Base-by-base conservation (phyloP, 2,329 filamentous ascomycete species). In the Knufia petricola region DNA sequence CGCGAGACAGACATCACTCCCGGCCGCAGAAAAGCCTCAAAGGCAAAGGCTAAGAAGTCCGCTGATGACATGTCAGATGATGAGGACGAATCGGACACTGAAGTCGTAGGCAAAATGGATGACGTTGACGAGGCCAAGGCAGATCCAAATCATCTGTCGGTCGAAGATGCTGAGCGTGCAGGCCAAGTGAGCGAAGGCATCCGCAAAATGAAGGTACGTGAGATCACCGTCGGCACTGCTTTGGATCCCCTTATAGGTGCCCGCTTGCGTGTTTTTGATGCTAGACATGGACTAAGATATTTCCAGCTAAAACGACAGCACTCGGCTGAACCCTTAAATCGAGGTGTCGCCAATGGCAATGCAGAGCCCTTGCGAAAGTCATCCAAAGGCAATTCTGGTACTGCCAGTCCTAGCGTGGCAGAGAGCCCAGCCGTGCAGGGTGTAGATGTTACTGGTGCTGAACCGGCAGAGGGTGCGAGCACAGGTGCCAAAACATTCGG, bases 61-160 rank as follows among this genome's bases (percentile, higher is more conserved):
- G 72, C 67, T 53, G 69, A 77, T 50, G 81, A 79, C 37, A 86
- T 89, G 64, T 86, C 92, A 58, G 89, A 84, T 53, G 83, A 86
- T 28, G 78, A 82, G 23, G 84, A 87, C 23, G 80, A 83, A 17
- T 84, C 88, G 2, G 85, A 86, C 6, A 76, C 82, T 30, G 75
- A 77, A 39, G 75, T 78, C 44, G 65, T 84, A 23, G 72, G 70
- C 55, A 85, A 85, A 64, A 78, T 82, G 68, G 76, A 79, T 28
- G 58, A 60, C 34, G 66, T 87, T 74, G 62, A 86, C 74, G 63
- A 82, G 10, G 66, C 69, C 47, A 72, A 75, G 48, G 67, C 69
- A 10, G 66, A 69, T 43, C 71, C 72, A 19, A 58, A 55, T 24
- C 59, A 65, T 55, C 64, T 82, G n/a, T 79, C 77, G 21, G 72